Evolutionary conservation across 2,329 filamentous ascomycete species (phyloP).

Genomic region (Onygena corvina): DNA sequence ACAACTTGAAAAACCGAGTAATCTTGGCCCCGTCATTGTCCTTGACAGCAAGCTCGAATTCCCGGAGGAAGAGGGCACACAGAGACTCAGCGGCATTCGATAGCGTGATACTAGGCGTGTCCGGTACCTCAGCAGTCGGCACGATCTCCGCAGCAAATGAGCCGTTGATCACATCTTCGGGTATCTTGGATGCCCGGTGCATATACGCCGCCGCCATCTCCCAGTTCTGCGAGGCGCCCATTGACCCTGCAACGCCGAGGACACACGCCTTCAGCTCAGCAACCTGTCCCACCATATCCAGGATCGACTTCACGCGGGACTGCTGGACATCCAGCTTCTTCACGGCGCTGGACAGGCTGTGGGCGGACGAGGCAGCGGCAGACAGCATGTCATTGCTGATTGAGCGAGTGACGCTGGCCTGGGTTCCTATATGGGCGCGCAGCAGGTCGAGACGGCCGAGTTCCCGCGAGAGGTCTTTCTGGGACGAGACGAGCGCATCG

Average conservation of each 20-base stretch:
- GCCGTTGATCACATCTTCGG: conserved; percentile 65
- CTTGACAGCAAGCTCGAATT: conserved; percentile 83
- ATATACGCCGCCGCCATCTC: conserved; percentile 89
- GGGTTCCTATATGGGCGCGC: conserved; percentile 74
- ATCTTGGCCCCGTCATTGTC: conserved; percentile 82
- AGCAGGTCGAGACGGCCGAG: conserved; percentile 78
- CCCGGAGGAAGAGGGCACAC: conserved; percentile 78
- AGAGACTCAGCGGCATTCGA: conserved; percentile 79
- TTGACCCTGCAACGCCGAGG: conserved; percentile 83
- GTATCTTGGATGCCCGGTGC: conserved; percentile 67
- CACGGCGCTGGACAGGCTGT: conserved; percentile 73
- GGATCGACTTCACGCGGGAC: conserved; percentile 74
- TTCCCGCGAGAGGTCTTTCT: conserved; percentile 76
- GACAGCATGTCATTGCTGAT: conserved; percentile 88
- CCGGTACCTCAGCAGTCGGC: conserved; percentile 88
- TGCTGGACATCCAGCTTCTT: conserved; percentile 84
- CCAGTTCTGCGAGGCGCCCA: conserved; percentile 98
- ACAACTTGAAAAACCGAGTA: conserved; percentile 95
- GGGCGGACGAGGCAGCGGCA: conserved; percentile 71
- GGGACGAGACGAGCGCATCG: conserved; percentile 64
- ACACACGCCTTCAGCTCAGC: conserved; percentile 95
- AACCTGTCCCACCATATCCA: conserved; percentile 89
- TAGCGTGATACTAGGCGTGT: conserved; percentile 75
- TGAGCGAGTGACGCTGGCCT: conserved; percentile 68
- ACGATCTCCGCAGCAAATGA: conserved; percentile 86